Conservation (phyloP, 768 basidiomycete species). For the Phlebiopsis gigantea region DNA sequence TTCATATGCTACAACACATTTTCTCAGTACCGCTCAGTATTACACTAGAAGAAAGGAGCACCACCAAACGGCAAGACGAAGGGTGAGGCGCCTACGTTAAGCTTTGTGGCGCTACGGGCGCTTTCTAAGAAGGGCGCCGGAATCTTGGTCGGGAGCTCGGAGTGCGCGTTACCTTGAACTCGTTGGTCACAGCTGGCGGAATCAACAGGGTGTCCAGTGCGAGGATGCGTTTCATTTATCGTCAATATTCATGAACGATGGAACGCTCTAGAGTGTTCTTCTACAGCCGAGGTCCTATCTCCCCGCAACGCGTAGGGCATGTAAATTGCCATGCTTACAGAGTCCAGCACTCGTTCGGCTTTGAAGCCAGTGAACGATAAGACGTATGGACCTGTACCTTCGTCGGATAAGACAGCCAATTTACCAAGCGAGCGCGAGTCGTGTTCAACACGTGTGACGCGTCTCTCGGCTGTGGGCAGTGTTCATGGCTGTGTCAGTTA, state of each 20-base stretch:
- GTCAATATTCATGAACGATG: not conserved
- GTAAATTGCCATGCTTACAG: not conserved
- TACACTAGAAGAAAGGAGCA: too few species aligned
- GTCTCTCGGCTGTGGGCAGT: not conserved
- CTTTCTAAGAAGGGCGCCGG: too few species aligned
- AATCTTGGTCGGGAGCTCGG: not conserved
- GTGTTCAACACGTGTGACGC: conserved; percentile 3
- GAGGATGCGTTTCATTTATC: not conserved
- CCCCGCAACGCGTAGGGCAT: not conserved
- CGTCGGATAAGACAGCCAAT: not conserved
- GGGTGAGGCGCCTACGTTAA: too few species aligned
- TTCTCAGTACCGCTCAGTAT: too few species aligned
- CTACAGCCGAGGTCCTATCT: not conserved
- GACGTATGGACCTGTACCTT: not conserved
- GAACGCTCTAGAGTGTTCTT: not conserved
- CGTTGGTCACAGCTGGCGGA: not conserved
- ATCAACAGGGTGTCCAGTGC: not conserved
- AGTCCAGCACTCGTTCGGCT: not conserved
- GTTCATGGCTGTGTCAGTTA: not conserved
- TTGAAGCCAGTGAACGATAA: too few species aligned
- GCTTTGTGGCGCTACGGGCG: not conserved
- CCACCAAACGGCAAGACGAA: too few species aligned
- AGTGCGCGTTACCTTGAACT: not conserved
- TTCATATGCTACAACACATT: too few species aligned
- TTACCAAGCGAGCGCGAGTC: not conserved